Evolutionary conservation across 1,284 basidiomycete genomes (phyloP), one percentile per base, ranked within the genome.

Genomic region (Puccinia triticina): DNA sequence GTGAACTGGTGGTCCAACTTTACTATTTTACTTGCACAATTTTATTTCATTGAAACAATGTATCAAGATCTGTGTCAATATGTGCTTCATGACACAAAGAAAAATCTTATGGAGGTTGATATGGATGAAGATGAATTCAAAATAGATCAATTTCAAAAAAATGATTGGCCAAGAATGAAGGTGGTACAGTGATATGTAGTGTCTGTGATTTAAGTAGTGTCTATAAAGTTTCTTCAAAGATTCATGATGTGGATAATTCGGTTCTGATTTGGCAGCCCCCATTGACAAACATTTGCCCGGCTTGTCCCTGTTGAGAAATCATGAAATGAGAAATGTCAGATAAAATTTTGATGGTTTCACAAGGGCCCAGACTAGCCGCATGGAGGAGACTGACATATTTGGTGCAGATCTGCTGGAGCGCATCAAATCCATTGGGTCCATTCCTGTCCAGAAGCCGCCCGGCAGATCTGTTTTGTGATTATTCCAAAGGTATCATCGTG

Each of bases 401-500:
- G 59, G 59, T 61, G 29, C 59, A 61, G 2, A 32, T 5, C 29
- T 29, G 5, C 29, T 61, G 59, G 7, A 61, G 59, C 29, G 32
- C 10, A 4, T 4, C 26, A 29, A 61, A 61, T 14, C 59, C 59
- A 29, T 34, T 29, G 26, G 26, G 4, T 29, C 59, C 59, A 61
- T 61, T 1, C 59, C 5, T 61, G 29, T 61, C 26, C 11, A 61
- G 29, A 5, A 61, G 26, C 26, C 59, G 59, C 1, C 59, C 59
- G 14, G 59, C 59, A 61, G 59, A 61, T 4, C 59, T 61, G 29
- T 61, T 61, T 61, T n/a, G 26, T 59, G n/a, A n/a, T n/a, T n/a
- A n/a, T n/a, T n/a, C n/a, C n/a, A 46, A 46, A 46, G 23, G 29
- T 32, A 1, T 61, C 34, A 29, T 29, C 34, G 1, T 7, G 16